Evolutionary conservation across 208 protist genomes (phyloP).

Genomic region (Vickermania ingenoplastis): DNA sequence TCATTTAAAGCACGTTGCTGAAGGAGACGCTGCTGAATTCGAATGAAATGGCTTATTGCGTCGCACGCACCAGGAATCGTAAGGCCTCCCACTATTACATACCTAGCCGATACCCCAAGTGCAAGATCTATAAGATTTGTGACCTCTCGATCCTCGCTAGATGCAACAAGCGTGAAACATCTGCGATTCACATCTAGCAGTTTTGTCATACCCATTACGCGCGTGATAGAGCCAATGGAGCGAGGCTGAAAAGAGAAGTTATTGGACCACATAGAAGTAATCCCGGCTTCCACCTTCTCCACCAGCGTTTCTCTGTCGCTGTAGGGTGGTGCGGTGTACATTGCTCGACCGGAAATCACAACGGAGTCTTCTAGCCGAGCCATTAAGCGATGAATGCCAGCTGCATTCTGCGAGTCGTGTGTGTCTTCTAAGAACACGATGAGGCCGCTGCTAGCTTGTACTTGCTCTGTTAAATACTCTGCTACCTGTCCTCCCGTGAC

Average conservation of each 20-base stretch:
- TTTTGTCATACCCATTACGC: conserved; percentile 4
- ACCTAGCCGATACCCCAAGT: conserved; percentile 18
- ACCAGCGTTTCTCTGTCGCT: conserved; percentile 2
- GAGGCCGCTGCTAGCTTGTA: conserved; percentile 19
- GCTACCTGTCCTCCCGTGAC: conserved; percentile 62
- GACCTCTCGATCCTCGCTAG: conserved; percentile 7
- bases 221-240: conserved; percentile 11
- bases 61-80: conserved; percentile 11
- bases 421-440: conserved; percentile 64
- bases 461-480: conserved; percentile 60
- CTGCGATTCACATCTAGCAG: conserved; percentile 7
- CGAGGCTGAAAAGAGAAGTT: conserved; percentile 13
- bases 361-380: conserved; percentile 14
- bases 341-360: conserved; percentile 11
- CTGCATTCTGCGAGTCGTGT: conserved; percentile 33
- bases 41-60: conserved; percentile 16
- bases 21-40: conserved; percentile 13
- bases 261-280: conserved; percentile 11
- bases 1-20: conserved; percentile 3
- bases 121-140: conserved; percentile 13
- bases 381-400: conserved; percentile 39
- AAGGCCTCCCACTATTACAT: conserved; percentile 17
- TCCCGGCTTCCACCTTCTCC: conserved; percentile 3
- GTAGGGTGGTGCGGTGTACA: conserved; percentile 5
- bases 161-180: conserved; percentile 8